These are phyloP conservation scores for Quaeritorhiza haematococci DNA, from an alignment of 371 early-diverging fungal genomes.

Conservation along the genomic window DNA sequence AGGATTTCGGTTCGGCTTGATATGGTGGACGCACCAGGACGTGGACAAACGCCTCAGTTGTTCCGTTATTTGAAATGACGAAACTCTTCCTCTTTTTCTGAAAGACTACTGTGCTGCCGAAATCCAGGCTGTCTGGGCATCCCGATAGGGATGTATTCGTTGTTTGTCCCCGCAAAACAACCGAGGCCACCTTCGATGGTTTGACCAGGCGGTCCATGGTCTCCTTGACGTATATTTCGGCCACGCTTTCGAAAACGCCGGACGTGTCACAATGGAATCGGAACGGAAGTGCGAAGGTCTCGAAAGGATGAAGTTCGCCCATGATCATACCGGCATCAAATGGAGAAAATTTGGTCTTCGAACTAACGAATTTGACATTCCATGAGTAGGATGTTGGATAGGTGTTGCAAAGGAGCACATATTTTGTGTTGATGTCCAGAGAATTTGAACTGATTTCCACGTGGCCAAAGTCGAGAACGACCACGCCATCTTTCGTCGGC, in stretches of 20 bases:
- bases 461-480: conserved; percentile 46
- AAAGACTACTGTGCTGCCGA: conserved; percentile 41
- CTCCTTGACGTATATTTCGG: conserved; percentile 40
- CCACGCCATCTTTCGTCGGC: conserved; percentile 26
- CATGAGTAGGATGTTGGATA: conserved; percentile 35
- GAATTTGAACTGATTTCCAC: conserved; percentile 31
- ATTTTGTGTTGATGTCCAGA: conserved; percentile 32
- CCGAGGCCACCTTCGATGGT: conserved; percentile 26
- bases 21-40: conserved; percentile 35
- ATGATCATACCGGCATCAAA: conserved; percentile 24
- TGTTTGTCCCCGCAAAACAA: conserved; percentile 40
- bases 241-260: conserved; percentile 40
- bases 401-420: conserved; percentile 39
- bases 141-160: conserved; percentile 40
- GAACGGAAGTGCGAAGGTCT: conserved; percentile 42
- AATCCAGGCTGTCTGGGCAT: conserved; percentile 43
- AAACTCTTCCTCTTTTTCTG: conserved; percentile 28
- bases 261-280: conserved; percentile 36
- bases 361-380: conserved; percentile 36
- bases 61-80: conserved; percentile 35
- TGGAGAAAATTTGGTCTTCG: conserved; percentile 34
- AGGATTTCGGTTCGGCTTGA: conserved; percentile 32
- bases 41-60: conserved; percentile 29
- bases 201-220: conserved; percentile 35
- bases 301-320: conserved; percentile 40